These are phyloP conservation scores for Chrysanthemum seticuspe DNA, from an alignment of 129 eudicot genomes.

Conservation along the genomic window DNA sequence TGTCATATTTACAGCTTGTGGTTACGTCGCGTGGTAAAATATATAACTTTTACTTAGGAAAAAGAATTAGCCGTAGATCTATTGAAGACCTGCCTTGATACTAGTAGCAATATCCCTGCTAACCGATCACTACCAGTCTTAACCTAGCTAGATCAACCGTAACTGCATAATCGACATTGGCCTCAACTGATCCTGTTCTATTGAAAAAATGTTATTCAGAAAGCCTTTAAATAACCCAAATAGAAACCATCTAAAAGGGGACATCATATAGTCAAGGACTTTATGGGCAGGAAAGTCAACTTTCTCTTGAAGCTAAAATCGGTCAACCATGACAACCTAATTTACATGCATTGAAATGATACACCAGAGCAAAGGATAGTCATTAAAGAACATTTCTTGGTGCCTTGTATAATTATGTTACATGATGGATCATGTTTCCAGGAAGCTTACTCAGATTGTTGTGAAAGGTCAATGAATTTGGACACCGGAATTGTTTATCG, in stretches of 20 bases:
- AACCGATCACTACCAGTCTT: neutral
- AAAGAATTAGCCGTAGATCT: too few species aligned
- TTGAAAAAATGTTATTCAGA: too few species aligned
- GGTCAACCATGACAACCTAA: constrained; percentile 24
- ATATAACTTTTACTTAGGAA: too few species aligned
- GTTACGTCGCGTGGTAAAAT: too few species aligned
- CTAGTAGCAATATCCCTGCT: neutral
- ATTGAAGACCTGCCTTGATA: neutral
- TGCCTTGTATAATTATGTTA: constrained; percentile 41
- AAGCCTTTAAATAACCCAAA: too few species aligned
- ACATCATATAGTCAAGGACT: too few species aligned
- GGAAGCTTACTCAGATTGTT: neutral
- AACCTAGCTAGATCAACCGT: neutral
- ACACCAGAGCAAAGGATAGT: constrained; percentile 15
- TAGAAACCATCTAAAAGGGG: too few species aligned
- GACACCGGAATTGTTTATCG: constrained; percentile 35
- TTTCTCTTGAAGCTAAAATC: neutral
- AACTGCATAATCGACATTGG: neutral
- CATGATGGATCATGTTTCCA: constrained; percentile 30
- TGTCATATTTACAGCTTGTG: too few species aligned
- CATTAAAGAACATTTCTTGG: constrained; percentile 19
- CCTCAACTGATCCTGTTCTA: neutral
- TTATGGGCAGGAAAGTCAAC: neutral
- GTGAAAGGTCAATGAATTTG: constrained; percentile 31
- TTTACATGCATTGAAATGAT: constrained; percentile 33